phyloP scores from a whole-genome alignment of 1,284 basidiomycete species.

The Neotropicomus parvogracilis region DNA sequence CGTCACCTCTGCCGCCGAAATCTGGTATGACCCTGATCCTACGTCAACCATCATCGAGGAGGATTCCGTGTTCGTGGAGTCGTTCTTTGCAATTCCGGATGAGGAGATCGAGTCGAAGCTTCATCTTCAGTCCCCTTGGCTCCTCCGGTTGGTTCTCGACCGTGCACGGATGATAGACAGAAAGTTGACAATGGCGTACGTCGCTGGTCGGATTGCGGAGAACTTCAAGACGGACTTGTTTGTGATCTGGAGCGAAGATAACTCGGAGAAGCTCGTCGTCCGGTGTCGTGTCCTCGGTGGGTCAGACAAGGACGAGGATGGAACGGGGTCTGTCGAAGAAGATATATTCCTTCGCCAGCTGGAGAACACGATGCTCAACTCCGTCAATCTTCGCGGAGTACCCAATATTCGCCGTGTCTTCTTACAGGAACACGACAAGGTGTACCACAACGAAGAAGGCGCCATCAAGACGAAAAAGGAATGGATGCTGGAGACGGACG shows the following conservation, averaged over 20 bases:
- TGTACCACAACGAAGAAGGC: conserved; percentile 63
- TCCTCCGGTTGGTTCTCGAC: conserved; percentile 94
- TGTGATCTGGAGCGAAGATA: conserved; percentile 99
- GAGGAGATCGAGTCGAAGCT: conserved; percentile 92
- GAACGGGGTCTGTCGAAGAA: conserved; percentile 76
- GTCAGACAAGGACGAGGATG: conserved; percentile 88
- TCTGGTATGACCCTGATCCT: conserved; percentile 97
- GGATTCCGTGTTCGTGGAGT: conserved; percentile 94
- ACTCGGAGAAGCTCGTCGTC: conserved; percentile 95
- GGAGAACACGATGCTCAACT: conserved; percentile 94
- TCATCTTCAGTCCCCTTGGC: conserved; percentile 93
- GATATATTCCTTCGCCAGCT: conserved; percentile 96
- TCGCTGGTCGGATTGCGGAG: conserved; percentile 90
- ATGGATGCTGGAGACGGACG: conserved; percentile 98
- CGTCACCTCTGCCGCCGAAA: conserved; percentile 93
- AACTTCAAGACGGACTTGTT: conserved; percentile 96
- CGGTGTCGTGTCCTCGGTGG: conserved; percentile 93
- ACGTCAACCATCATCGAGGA: conserved; percentile 94
- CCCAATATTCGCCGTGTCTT: conserved; percentile 91
- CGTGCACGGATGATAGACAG: conserved; percentile 98
- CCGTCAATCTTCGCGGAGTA: conserved; percentile 94
- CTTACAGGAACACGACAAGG: conserved; percentile 86
- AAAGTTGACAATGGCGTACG: conserved; percentile 93
- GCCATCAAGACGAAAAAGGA: conserved; percentile 71
- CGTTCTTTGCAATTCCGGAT: conserved; percentile 99